Evolutionary conservation across 345 rosid genomes (phyloP), one percentile per base, ranked within the genome.

Genomic region (Salix exigua): DNA sequence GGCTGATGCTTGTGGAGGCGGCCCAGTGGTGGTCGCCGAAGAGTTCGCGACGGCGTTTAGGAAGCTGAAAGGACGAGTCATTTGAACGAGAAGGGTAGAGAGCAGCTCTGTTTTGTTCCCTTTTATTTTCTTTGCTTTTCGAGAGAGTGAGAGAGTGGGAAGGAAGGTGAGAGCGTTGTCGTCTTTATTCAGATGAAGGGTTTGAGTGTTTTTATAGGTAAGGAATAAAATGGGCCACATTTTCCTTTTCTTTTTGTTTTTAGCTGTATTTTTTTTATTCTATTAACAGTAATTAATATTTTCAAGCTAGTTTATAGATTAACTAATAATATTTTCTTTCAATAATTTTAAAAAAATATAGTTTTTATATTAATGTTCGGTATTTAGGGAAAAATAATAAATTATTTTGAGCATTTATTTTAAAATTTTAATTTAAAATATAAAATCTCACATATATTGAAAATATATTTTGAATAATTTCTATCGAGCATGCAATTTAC

Each of bases 1-100:
- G 44, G 89, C 31, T 16, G 81, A 48, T 44, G 75, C 65, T 8
- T 68, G 73, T 2, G 81, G 72, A 19, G 79, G 71, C 23, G 79
- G 28, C 64, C 19, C 8, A 13, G n/a, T 21, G 26, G 71, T 50
- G 78, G 75, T 38, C 69, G 85, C 83, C 69, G 92, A 73, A 25
- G 88, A 72, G 74, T 84, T 85, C 10, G 68, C 79, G 88, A 78
- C 85, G 88, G 80, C 83, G 79, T 85, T 80, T 33, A 91, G 88
- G 55, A 85, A 62, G 67, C 92, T 77, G 71, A 88, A 71, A 78
- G 84, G 82, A 81, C 97, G 97, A 88, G 94, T 85, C 97, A 96
- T 96, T 84, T 73, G 82, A 68, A 37, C 75, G 61, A 10, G 73
- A 40, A 55, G 64, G 64, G 51, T 12, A 23, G 70, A 85, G 82